Conservation (phyloP, 164 flowering plant genomes). For the Stephania cephalantha region DNA sequence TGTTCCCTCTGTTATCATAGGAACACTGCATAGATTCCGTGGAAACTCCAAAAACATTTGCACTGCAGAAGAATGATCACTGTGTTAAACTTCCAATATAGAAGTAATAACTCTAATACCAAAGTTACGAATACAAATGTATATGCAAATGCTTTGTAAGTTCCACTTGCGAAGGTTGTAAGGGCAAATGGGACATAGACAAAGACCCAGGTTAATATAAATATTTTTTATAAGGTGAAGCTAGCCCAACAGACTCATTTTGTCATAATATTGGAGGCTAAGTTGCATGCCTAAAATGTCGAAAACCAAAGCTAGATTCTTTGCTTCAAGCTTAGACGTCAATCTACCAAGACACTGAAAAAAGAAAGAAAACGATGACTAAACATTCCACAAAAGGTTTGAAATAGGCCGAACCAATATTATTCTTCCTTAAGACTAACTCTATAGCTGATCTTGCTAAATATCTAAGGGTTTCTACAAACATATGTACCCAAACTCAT, state of each 20-base stretch:
- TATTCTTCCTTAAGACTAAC: too few species aligned
- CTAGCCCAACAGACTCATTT: neutral
- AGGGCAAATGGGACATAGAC: neutral
- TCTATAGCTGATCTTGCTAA: too few species aligned
- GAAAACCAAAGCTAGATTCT: neutral
- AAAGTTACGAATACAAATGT: neutral
- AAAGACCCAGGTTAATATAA: neutral
- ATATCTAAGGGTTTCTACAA: too few species aligned
- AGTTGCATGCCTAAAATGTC: neutral
- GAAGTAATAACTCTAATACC: neutral
- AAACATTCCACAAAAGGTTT: neutral
- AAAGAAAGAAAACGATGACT: neutral
- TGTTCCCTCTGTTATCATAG: conserved; percentile 62
- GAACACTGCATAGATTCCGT: conserved; percentile 80
- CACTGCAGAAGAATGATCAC: conserved; percentile 29
- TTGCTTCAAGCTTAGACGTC: neutral
- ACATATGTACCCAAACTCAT: too few species aligned
- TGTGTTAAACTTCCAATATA: conserved; percentile 4
- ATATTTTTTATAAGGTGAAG: neutral
- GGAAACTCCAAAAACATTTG: conserved; percentile 75
- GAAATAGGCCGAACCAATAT: too few species aligned
- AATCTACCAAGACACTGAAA: neutral
- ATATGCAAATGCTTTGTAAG: neutral
- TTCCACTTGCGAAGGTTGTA: neutral
- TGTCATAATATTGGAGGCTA: neutral